Evolutionary conservation across 1,139 yeast genomes (phyloP).

Genomic region (Yamadazyma membranifaciens): DNA sequence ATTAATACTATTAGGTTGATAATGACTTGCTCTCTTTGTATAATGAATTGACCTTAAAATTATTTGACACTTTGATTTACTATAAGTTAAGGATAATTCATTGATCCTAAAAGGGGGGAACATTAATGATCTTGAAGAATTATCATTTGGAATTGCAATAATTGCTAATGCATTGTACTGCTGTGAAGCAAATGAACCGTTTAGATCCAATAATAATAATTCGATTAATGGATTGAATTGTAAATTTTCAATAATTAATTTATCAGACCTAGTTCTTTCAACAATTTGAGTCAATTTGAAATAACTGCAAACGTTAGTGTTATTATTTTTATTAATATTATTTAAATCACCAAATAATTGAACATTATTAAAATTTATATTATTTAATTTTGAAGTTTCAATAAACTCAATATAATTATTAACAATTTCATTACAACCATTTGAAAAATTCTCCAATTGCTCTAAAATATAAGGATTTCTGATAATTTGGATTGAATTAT

Average conservation of each 20-base stretch:
- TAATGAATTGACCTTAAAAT: constrained; percentile 28
- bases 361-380: constrained; percentile 37
- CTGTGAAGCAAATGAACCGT: constrained; percentile 17
- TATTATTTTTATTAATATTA: constrained; percentile 5
- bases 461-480: constrained; percentile 44
- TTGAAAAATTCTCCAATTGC: constrained; percentile 22
- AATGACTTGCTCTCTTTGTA: constrained; percentile 11
- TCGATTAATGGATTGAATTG: constrained; percentile 20
- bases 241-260: constrained; percentile 19
- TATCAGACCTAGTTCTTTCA: constrained; percentile 28
- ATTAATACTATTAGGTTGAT: constrained; percentile 2
- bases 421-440: constrained; percentile 21
- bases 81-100: constrained; percentile 15
- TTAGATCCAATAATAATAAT: constrained; percentile 30
- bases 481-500: constrained; percentile 19
- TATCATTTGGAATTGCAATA: constrained; percentile 20
- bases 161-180: constrained; percentile 40
- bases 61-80: constrained; percentile 21
- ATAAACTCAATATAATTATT: constrained; percentile 17
- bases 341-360: constrained; percentile 24
- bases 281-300: constrained; percentile 38
- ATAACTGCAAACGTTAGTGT: constrained; percentile 36
- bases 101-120: constrained; percentile 42
- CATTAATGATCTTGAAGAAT: constrained; percentile 28
- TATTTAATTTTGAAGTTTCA: constrained; percentile 24